phyloP scores from a whole-genome alignment of 202 grass and related monocot genomes.

The Panicum hallii region DNA sequence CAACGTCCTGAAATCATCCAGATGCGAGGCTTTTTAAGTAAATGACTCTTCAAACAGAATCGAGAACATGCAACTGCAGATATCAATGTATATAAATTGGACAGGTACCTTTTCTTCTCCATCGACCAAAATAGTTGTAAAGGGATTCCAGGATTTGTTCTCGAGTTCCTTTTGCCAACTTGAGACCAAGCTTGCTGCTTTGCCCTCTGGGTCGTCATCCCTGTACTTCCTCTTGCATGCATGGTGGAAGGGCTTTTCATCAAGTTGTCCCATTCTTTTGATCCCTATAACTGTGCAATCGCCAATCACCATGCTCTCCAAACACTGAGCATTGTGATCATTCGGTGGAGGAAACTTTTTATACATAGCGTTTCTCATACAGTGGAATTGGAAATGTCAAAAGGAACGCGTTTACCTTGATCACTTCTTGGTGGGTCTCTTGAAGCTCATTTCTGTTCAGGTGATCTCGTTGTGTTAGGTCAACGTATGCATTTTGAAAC shows the following conservation, averaged over 20 bases:
- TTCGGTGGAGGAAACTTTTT: conserved; percentile 7
- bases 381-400: background rate
- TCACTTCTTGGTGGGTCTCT: conserved; percentile 60
- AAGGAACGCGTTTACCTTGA: conserved; percentile 44
- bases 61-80: conserved; percentile 22
- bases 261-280: conserved; percentile 78
- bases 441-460: conserved; percentile 59
- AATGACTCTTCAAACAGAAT: background rate
- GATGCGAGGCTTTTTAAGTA: background rate
- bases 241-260: conserved; percentile 61
- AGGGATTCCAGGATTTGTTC: conserved; percentile 70
- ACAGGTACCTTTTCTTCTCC: conserved; percentile 58
- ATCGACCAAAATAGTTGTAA: conserved; percentile 47
- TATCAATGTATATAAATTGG: conserved; percentile 11
- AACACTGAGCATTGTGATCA: conserved; percentile 51
- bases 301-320: conserved; percentile 42
- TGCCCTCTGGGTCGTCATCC: conserved; percentile 51
- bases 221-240: conserved; percentile 56
- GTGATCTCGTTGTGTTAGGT: conserved; percentile 54
- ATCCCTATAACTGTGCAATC: conserved; percentile 49
- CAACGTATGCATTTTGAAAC: conserved; percentile 29
- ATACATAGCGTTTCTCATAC: conserved; percentile 1
- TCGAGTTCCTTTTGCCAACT: conserved; percentile 77
- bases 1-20: conserved; percentile 57
- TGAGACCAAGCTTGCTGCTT: conserved; percentile 57